Evolutionary conservation across 805 yeast species (phyloP).

Genomic region (Priceomyces fermenticarens): DNA sequence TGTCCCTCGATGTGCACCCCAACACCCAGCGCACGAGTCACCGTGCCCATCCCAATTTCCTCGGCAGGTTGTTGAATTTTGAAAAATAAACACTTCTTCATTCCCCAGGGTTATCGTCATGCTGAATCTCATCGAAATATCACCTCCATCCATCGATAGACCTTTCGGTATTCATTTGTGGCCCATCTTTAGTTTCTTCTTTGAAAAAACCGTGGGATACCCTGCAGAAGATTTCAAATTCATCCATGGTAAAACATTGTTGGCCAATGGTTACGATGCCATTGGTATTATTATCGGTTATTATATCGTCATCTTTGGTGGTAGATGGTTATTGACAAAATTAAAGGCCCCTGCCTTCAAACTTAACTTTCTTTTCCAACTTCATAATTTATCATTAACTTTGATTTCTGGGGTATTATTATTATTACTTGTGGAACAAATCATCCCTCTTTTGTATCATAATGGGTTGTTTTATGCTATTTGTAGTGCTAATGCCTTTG

Average conservation of each 20-base stretch:
- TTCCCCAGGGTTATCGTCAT: not conserved
- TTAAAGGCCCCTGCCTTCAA: constrained; percentile 62
- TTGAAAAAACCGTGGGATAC: constrained; percentile 46
- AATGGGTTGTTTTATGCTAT: constrained; percentile 84
- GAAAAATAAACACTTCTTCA: not conserved
- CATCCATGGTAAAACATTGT: constrained; percentile 59
- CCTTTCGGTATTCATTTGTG: constrained; percentile 63
- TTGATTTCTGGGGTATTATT: constrained; percentile 62
- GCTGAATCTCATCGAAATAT: constrained; percentile 20
- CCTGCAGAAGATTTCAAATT: constrained; percentile 69
- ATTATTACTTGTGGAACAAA: constrained; percentile 75
- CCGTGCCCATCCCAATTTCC: too few species aligned
- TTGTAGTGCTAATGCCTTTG: constrained; percentile 76
- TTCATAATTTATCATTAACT: constrained; percentile 80
- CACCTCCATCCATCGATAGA: constrained; percentile 35
- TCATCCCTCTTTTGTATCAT: constrained; percentile 68
- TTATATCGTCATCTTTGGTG: constrained; percentile 56
- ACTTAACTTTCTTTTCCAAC: constrained; percentile 72
- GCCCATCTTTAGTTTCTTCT: constrained; percentile 59
- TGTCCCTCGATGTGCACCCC: too few species aligned
- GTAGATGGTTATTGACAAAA: constrained; percentile 58
- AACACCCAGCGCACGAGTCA: too few species aligned
- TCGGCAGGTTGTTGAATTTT: too few species aligned
- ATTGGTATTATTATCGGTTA: constrained; percentile 40
- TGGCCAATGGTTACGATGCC: constrained; percentile 62